Evolutionary conservation across 768 basidiomycete genomes (phyloP).

Genomic region (Boletus rex-veris): DNA sequence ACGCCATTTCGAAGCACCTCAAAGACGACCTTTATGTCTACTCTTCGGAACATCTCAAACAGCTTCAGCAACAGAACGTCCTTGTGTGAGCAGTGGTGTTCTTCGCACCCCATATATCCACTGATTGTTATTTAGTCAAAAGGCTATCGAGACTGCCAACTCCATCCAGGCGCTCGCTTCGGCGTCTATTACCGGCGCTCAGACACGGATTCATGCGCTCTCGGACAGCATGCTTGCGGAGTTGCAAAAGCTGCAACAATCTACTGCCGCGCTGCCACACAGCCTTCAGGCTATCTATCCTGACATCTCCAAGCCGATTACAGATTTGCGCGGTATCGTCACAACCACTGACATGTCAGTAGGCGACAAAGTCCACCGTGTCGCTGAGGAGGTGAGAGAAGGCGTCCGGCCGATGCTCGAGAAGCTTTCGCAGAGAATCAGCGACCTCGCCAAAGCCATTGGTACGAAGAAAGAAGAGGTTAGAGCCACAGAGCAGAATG

Average conservation of each 20-base stretch:
- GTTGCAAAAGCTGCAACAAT: conserved; percentile 61
- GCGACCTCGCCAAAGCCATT: conserved; percentile 26
- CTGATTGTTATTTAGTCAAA: conserved; percentile 45
- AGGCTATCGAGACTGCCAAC: conserved; percentile 64
- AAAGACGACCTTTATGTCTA: conserved; percentile 60
- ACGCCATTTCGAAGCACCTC: conserved; percentile 60
- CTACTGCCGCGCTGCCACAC: conserved; percentile 54
- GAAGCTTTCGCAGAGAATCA: conserved; percentile 40
- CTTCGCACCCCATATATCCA: not conserved
- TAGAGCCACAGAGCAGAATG: conserved; percentile 1
- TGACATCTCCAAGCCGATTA: conserved; percentile 49
- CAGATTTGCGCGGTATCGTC: conserved; percentile 53
- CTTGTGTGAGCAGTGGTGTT: conserved; percentile 50
- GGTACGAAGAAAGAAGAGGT: conserved; percentile 30
- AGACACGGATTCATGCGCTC: conserved; percentile 54
- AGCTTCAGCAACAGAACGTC: conserved; percentile 61
- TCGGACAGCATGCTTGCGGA: conserved; percentile 66
- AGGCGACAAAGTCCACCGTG: conserved; percentile 57
- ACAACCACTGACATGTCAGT: conserved; percentile 52
- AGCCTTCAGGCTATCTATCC: conserved; percentile 58
- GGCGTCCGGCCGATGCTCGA: conserved; percentile 63
- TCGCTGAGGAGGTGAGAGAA: conserved; percentile 56
- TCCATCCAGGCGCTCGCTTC: conserved; percentile 59
- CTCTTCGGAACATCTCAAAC: conserved; percentile 68
- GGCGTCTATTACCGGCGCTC: conserved; percentile 51